Evolutionary conservation across 371 early-diverging fungal genomes (phyloP).

Genomic region (Dinochytrium kinnereticum): DNA sequence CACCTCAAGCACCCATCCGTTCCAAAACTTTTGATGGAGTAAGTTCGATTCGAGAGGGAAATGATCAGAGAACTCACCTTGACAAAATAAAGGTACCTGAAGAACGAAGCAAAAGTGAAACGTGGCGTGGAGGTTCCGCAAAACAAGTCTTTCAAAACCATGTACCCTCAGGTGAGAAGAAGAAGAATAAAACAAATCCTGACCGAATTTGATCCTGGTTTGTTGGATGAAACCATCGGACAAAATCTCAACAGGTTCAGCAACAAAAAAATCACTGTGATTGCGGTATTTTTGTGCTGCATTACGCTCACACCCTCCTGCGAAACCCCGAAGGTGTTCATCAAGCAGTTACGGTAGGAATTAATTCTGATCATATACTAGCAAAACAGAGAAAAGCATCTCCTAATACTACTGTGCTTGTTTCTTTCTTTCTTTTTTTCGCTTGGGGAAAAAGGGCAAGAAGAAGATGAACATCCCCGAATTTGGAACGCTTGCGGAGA

Average conservation of each 20-base stretch:
- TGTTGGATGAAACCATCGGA: too few relatives aligned
- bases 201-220: too few relatives aligned
- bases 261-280: constrained; percentile 67
- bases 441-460: constrained; percentile 6
- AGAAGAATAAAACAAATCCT: neutral
- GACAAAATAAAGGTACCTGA: constrained; percentile 41
- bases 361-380: too few relatives aligned
- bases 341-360: constrained; percentile 18
- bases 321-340: constrained; percentile 37
- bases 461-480: constrained; percentile 9
- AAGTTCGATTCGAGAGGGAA: too few relatives aligned
- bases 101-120: constrained; percentile 53
- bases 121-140: constrained; percentile 16
- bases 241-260: too few relatives aligned
- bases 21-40: constrained; percentile 45
- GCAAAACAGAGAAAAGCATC: neutral
- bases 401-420: neutral
- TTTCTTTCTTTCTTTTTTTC: neutral
- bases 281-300: constrained; percentile 69
- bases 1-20: constrained; percentile 50
- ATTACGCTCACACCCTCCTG: constrained; percentile 64
- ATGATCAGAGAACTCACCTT: too few relatives aligned
- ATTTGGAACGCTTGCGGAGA: constrained; percentile 30
- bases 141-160: constrained; percentile 32
- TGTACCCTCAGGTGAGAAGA: constrained; percentile 55